Evolutionary conservation across 2,329 filamentous ascomycete genomes (phyloP), one percentile per base, ranked within the genome.

Genomic region (Tetracladium maxilliforme): DNA sequence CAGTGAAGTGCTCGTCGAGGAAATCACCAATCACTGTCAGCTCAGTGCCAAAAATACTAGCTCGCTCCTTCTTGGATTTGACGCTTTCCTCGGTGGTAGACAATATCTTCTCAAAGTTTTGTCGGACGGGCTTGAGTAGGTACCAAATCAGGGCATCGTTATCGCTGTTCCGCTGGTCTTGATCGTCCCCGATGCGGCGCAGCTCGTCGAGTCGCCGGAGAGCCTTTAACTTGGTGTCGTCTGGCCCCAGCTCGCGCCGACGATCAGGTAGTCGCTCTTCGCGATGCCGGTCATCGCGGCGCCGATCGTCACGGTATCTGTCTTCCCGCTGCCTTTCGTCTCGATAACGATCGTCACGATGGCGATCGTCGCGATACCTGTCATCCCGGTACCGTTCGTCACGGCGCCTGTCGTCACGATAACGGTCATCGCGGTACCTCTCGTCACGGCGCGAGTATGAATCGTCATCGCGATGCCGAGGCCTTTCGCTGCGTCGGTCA

Each of bases 11-110:
- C n/a, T 51, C 51, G 24, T 65, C 61, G 32, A 76, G 64, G 38
- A 72, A 74, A 28, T 65, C 62, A 26, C 72, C 72, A 43, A 77
- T 70, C 5, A 58, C 58, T 21, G 72, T 54, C 19, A 77, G 49
- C 39, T 74, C 65, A 15, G 55, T 52, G 37, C 71, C 72, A 40
- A 76, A 64, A 21, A 72, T 61, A 38, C 56, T 61, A 13, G 73
- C 63, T 22, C 73, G 61, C 26, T 67, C 61, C 35, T 73, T 70
- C 38, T 67, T 65, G 15, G 64, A 68, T 27, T 68, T 69, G 32
- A 73, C 65, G 24, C 63, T 63, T 35, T 70, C 69, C 35, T 65
- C 67, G 3, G 67, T 76, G 4, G 70, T 71, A 25, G 60, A 63
- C 27, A 65, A 54, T 27, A 77, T 65, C 15, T 54, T 58, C 33